Percentiles rank a stretch among this genome's conserved stretches.
Conservation (phyloP, 768 basidiomycete genomes). For the Russula compacta region DNA sequence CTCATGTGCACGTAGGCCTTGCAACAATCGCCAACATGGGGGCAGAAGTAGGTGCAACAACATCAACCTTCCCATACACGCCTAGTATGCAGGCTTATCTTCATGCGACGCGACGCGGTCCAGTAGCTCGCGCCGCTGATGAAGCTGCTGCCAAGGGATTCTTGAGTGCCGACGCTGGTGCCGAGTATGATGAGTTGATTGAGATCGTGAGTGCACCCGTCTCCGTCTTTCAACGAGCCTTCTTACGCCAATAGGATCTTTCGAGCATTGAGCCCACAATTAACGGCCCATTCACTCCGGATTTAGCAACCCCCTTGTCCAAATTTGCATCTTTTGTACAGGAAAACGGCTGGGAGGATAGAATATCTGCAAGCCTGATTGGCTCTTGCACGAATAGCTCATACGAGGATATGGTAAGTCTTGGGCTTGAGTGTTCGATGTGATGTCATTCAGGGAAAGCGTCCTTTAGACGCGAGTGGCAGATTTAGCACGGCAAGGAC, state of each 20-base stretch:
- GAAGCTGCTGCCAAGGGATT: conserved; percentile 70
- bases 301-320: conserved; percentile 88
- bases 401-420: conserved; percentile 82
- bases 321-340: conserved; percentile 73
- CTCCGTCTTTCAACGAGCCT: not conserved
- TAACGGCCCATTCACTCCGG: conserved; percentile 97
- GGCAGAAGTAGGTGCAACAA: conserved; percentile 99
- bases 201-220: conserved; percentile 57
- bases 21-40: conserved; percentile 99
- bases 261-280: conserved; percentile 85
- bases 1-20: conserved; percentile 40
- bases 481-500: conserved; percentile 84
- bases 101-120: conserved; percentile 76
- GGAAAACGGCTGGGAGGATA: conserved; percentile 89
- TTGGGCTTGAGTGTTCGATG: not conserved
- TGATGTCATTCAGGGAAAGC: conserved; percentile 1
- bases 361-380: conserved; percentile 84
- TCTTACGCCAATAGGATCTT: conserved; percentile 48
- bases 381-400: conserved; percentile 99
- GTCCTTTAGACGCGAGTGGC: conserved; percentile 75
- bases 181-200: conserved; percentile 91
- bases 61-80: conserved; percentile 96
- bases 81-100: conserved; percentile 84
- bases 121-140: conserved; percentile 83
- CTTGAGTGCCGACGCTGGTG: conserved; percentile 74